A percentile compares a stretch with the other conserved stretches of the same genome.
Conservation (phyloP, 352 stramenopile species). For the Pythium angustatum region DNA sequence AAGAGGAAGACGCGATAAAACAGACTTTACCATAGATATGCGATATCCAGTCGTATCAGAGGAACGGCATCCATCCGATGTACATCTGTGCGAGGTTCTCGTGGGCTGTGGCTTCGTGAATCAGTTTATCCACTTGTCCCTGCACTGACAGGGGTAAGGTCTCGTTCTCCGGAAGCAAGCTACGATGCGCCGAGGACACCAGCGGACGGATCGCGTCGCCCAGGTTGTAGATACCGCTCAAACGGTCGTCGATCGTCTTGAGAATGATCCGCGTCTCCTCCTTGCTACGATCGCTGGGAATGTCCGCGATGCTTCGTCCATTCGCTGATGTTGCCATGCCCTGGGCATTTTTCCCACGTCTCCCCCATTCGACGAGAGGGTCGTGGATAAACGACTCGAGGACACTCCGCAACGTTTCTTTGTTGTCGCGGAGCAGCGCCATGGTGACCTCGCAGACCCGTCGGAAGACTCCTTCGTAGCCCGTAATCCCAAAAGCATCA, state of each 20-base stretch:
- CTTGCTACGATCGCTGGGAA: constrained; percentile 78
- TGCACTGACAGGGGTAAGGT: constrained; percentile 92
- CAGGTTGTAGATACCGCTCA: constrained; percentile 93
- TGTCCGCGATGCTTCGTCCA: constrained; percentile 44
- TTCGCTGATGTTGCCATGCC: constrained; percentile 32
- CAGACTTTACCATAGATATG: not conserved
- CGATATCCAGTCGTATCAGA: constrained; percentile 35
- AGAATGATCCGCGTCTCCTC: constrained; percentile 87
- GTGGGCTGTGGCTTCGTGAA: constrained; percentile 90
- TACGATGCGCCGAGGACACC: constrained; percentile 67
- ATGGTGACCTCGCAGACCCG: constrained; percentile 92
- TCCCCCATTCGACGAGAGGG: constrained; percentile 92
- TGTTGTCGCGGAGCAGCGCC: constrained; percentile 93
- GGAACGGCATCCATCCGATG: constrained; percentile 94
- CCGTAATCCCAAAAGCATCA: constrained; percentile 98
- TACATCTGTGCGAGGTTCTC: constrained; percentile 96
- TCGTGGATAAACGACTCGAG: constrained; percentile 99
- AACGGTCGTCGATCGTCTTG: constrained; percentile 89
- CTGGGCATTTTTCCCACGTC: constrained; percentile 70
- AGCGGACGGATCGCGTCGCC: constrained; percentile 70
- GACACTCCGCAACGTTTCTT: constrained; percentile 97
- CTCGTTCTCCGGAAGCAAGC: constrained; percentile 73
- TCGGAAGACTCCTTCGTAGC: constrained; percentile 95
- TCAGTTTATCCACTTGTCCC: constrained; percentile 93
- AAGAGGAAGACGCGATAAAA: constrained; percentile 3